Base-by-base conservation (phyloP, 495 filamentous ascomycete genomes). In the Choiromyces venosus region DNA sequence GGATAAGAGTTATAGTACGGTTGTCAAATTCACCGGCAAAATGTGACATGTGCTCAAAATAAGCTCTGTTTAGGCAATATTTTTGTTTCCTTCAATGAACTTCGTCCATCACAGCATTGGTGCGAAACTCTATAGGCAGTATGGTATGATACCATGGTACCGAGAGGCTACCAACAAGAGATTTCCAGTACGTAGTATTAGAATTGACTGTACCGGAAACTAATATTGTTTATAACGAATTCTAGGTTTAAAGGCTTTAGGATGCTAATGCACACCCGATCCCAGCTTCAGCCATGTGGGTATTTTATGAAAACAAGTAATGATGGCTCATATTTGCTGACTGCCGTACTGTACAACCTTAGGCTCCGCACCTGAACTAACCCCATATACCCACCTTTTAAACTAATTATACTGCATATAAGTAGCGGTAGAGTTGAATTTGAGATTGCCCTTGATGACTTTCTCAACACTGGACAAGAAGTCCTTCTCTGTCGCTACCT, bases 401-500 rank as follows among this genome's bases (percentile, higher is more conserved):
- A 61, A 33, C 52, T 61, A 61, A 61, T 61, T 61, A 87, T 99
- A 99, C 83, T 98, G 95, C 89, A 96, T 96, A 85, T 99, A 99
- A 71, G 93, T 93, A 36, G 96, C 95, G 70, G 95, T 99, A 71
- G 93, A 96, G 87, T 97, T 98, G 87, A 99, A 99, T 87, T 99
- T 99, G 82, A 97, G 85, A 83, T 97, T 97, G 73, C 93, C 93
- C 89, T 97, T 97, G 85, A 99, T 99, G 70, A 99, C 95, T 89
- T 99, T 99, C 85, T 99, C 95, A 73, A 99, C 95, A 21, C 94
- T 93, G 29, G 91, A 91, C 82, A 99, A 86, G 85, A 99, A 99
- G 86, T 99, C 95, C 88, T 99, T 99, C 89, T 99, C 95, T 33
- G 94, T 94, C 6, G 95, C 94, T 16, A 99, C 93, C 92, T 99